Conservation (phyloP, 306 rosid genomes). For the Lathyrus tuberosus region DNA sequence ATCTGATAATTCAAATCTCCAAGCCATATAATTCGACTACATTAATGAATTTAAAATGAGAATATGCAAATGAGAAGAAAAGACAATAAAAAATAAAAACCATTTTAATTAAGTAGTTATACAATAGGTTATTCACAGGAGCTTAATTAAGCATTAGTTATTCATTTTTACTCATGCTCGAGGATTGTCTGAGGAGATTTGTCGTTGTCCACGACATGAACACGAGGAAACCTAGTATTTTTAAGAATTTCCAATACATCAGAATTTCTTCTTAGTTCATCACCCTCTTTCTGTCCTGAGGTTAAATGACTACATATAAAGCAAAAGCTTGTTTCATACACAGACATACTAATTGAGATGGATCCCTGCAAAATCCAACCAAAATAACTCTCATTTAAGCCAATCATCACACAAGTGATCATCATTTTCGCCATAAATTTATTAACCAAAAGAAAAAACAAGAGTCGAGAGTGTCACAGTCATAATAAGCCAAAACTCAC, state of each 20-base stretch:
- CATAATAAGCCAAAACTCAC: slow-evolving; percentile 44
- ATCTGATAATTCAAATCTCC: too few species aligned
- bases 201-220: too few species aligned
- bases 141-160: too few species aligned
- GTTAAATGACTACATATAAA: slow-evolving; percentile 91
- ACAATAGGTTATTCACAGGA: too few species aligned
- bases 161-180: too few species aligned
- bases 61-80: too few species aligned
- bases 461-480: slow-evolving; percentile 9
- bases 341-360: slow-evolving; percentile 92
- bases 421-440: slow-evolving; percentile 6
- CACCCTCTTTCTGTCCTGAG: slow-evolving; percentile 99
- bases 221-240: too few species aligned
- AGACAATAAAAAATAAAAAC: too few species aligned
- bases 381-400: slow-evolving; percentile 31
- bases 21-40: too few species aligned
- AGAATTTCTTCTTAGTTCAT: slow-evolving; percentile 90
- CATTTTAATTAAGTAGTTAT: too few species aligned
- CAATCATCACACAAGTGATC: slow-evolving; percentile 26
- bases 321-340: slow-evolving; percentile 94
- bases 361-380: slow-evolving; percentile 80
- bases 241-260: slow-evolving; percentile 96
- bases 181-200: too few species aligned
- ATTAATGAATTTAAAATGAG: too few species aligned
- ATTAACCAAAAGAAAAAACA: slow-evolving; percentile 4